Conservation (phyloP, 1,284 basidiomycete species). For the Ganoderma sinense region DNA sequence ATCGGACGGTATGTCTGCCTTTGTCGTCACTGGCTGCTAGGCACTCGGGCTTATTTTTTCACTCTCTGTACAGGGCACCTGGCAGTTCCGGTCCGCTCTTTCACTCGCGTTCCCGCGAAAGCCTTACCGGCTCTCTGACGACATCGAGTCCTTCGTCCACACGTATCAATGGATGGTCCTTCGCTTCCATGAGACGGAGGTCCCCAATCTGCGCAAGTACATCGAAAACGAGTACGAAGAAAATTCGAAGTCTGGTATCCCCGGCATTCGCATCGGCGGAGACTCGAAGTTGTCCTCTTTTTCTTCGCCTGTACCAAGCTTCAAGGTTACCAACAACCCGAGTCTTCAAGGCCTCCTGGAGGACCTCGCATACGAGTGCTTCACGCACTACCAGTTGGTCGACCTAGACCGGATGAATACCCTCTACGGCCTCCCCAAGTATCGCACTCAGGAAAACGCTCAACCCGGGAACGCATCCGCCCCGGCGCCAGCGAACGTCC, state of each 20-base stretch:
- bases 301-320: not conserved
- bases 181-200: not conserved
- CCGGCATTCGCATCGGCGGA: not conserved
- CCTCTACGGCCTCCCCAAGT: not conserved
- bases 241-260: not conserved
- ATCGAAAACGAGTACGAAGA: too few species aligned
- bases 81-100: constrained; percentile 17
- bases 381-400: not conserved
- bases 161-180: constrained; percentile 1
- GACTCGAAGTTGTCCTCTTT: not conserved
- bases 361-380: not conserved
- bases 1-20: not conserved
- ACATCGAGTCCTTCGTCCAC: constrained; percentile 19
- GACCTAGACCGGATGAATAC: not conserved
- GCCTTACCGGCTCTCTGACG: constrained; percentile 12
- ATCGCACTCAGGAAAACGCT: not conserved
- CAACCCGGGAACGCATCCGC: too few species aligned
- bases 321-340: not conserved
- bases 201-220: not conserved
- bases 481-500: rapidly evolving
- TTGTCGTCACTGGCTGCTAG: too few species aligned
- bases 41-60: too few species aligned
- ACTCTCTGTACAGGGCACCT: constrained; percentile 9
- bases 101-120: not conserved
- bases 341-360: not conserved